Percentiles rank a stretch among this genome's conserved stretches.
Conservation (phyloP, 2,329 filamentous ascomycete genomes). For the Myriosclerotinia curreyana region DNA sequence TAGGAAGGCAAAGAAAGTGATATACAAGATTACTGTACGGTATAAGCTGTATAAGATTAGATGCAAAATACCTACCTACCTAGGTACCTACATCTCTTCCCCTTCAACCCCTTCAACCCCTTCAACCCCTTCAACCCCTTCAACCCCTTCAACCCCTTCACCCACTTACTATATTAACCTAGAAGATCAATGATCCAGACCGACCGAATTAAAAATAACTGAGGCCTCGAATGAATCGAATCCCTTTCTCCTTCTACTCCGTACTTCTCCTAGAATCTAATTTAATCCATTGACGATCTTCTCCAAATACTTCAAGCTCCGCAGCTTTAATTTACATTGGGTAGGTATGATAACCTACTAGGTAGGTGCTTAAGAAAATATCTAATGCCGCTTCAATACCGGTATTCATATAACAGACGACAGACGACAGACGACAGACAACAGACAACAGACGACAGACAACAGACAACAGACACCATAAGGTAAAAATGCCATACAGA, state of each 20-base stretch:
- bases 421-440: too few species aligned
- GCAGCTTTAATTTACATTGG: too few species aligned
- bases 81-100: too few species aligned
- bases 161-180: neutral
- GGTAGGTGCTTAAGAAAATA: neutral
- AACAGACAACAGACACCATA: neutral
- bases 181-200: neutral
- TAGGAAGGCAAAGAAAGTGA: neutral
- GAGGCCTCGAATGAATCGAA: slow-evolving; percentile 3
- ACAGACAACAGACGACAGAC: too few species aligned
- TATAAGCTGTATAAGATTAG: too few species aligned
- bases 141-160: neutral
- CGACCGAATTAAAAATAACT: neutral
- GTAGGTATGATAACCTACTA: too few species aligned
- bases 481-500: neutral
- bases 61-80: neutral
- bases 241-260: too few species aligned
- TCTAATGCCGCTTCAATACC: slow-evolving; percentile 4
- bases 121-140: too few species aligned
- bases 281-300: too few species aligned
- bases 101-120: neutral
- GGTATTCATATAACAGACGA: neutral
- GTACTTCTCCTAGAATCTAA: neutral
- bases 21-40: too few species aligned
- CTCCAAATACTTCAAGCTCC: too few species aligned